Evolutionary conservation across 2,329 filamentous ascomycete genomes (phyloP).

Genomic region (Xylaria sp.): DNA sequence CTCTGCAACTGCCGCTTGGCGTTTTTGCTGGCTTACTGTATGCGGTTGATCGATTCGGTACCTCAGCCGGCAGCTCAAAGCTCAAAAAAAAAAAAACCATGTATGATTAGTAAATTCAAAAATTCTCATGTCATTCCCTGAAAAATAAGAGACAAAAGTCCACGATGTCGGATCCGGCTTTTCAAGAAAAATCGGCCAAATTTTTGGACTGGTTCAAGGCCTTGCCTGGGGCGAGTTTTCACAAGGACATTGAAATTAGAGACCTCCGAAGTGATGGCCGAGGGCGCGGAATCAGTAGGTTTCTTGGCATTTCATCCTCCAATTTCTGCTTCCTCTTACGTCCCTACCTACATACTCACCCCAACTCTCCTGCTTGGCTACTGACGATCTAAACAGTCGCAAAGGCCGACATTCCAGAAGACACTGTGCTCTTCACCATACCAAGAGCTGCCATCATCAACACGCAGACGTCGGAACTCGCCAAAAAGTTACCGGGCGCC

Average conservation of each 20-base stretch:
- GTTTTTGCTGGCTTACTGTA: slow-evolving; percentile 16
- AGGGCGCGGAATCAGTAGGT: slow-evolving; percentile 61
- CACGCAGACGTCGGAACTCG: slow-evolving; percentile 72
- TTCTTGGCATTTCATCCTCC: not conserved
- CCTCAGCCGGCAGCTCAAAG: not conserved
- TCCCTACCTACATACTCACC: not conserved
- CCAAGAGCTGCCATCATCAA: slow-evolving; percentile 75
- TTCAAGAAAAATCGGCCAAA: slow-evolving; percentile 49
- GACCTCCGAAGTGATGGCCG: slow-evolving; percentile 58
- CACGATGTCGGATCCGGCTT: slow-evolving; percentile 44
- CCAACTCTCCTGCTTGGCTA: not conserved
- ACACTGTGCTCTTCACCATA: slow-evolving; percentile 81
- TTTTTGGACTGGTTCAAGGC: slow-evolving; percentile 62
- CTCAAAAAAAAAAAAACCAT: not conserved
- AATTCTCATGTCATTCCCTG: not conserved
- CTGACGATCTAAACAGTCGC: slow-evolving; percentile 64
- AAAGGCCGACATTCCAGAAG: slow-evolving; percentile 69
- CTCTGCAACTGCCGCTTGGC: too few species aligned
- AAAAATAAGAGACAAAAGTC: not conserved
- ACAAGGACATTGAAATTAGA: slow-evolving; percentile 56
- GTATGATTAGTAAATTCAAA: not conserved
- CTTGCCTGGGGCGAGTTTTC: slow-evolving; percentile 59
- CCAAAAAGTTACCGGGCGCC: slow-evolving; percentile 59
- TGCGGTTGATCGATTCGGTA: not conserved
- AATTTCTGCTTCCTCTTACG: not conserved